These are phyloP conservation scores for Elsinoe fawcettii DNA, from an alignment of 2,329 filamentous ascomycete genomes.

Conservation along the genomic window DNA sequence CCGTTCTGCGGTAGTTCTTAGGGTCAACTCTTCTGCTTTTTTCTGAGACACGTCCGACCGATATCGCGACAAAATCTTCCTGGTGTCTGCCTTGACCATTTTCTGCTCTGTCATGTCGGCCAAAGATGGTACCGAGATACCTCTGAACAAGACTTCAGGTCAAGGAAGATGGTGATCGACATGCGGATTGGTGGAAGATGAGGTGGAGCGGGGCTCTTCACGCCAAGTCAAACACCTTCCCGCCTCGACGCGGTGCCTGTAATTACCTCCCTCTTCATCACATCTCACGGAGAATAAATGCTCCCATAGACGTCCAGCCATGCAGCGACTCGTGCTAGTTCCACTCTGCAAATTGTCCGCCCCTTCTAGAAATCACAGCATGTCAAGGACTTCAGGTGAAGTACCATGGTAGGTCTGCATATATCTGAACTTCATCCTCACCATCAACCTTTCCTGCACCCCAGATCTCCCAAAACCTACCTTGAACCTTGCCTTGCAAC, in stretches of 20 bases:
- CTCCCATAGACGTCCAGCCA: not conserved
- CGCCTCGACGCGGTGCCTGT: not conserved
- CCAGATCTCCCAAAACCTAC: not conserved
- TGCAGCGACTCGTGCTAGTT: not conserved
- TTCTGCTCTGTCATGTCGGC: not conserved
- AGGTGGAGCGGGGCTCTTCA: not conserved
- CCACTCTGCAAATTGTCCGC: constrained; percentile 2
- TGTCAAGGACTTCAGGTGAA: not conserved
- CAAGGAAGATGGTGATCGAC: not conserved
- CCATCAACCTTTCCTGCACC: not conserved
- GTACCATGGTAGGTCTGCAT: not conserved
- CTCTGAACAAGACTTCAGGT: not conserved
- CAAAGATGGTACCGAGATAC: not conserved
- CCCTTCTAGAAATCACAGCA: not conserved
- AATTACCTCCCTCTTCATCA: not conserved
- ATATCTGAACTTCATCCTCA: not conserved
- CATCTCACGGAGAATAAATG: not conserved
- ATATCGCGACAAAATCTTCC: not conserved
- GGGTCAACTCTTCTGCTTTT: not conserved
- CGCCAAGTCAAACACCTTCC: constrained; percentile 14
- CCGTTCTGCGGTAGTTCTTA: not conserved
- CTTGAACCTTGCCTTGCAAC: not conserved
- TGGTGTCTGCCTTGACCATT: not conserved
- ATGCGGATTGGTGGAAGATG: constrained; percentile 7
- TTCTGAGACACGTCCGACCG: not conserved